phyloP scores from a whole-genome alignment of 1,284 basidiomycete species.

The Malassezia restricta region DNA sequence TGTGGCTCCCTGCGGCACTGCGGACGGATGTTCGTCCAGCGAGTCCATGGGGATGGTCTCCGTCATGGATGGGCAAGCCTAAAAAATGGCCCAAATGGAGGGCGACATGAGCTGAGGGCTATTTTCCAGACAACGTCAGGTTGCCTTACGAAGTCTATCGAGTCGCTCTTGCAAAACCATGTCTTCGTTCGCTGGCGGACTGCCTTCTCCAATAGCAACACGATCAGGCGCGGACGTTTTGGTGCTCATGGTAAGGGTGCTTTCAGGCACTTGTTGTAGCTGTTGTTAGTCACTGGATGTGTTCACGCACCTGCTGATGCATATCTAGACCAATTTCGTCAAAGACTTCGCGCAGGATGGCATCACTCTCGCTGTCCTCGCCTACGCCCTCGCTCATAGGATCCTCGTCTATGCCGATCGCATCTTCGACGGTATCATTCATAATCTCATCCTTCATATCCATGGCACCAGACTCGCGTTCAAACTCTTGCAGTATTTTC shows the following conservation, averaged over 20 bases:
- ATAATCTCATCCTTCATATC: constrained; percentile 99
- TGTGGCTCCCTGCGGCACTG: not conserved
- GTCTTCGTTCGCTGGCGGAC: constrained; percentile 24
- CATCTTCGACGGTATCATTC: constrained; percentile 94
- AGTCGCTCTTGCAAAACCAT: constrained; percentile 41
- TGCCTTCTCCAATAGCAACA: constrained; percentile 39
- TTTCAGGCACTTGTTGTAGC: constrained; percentile 35
- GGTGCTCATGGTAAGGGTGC: constrained; percentile 22
- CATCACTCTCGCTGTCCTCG: constrained; percentile 82
- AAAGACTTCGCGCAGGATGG: constrained; percentile 86
- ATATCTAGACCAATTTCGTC: constrained; percentile 92
- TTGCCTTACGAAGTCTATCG: constrained; percentile 27
- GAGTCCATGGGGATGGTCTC: not conserved
- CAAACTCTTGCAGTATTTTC: constrained; percentile 93
- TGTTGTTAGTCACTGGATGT: constrained; percentile 13
- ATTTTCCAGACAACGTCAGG: not conserved
- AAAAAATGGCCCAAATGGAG: not conserved
- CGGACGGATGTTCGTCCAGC: not conserved
- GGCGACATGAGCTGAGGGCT: not conserved
- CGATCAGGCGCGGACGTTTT: constrained; percentile 21
- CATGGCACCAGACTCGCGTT: constrained; percentile 92
- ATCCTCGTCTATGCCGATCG: constrained; percentile 78
- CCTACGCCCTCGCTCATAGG: constrained; percentile 51
- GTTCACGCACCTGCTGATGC: constrained; percentile 66
- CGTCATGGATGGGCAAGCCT: not conserved